A percentile compares a stretch with the other conserved stretches of the same genome.
Conservation (phyloP, 225 moss, liverwort and hornwort genomes). For the Pseudoscleropodium purum region DNA sequence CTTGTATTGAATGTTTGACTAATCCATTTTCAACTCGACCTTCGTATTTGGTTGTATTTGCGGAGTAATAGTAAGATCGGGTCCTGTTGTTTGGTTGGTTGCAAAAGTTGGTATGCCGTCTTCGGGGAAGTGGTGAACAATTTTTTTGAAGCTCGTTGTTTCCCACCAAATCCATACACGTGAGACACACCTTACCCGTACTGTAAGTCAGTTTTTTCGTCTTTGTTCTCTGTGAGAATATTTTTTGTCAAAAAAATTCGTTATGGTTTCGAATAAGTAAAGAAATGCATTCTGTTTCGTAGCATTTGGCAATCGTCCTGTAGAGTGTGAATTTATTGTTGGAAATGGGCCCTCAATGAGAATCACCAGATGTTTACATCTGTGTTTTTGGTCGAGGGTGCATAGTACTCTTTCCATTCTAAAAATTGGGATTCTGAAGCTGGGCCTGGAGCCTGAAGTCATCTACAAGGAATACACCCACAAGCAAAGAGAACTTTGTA, state of each 20-base stretch:
- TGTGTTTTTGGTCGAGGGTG: too few species aligned
- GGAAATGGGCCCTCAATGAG: not conserved
- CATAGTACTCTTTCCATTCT: not conserved
- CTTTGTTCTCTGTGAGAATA: too few species aligned
- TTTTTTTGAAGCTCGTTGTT: not conserved
- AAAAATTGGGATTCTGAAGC: not conserved
- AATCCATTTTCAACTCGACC: not conserved
- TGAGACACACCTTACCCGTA: not conserved
- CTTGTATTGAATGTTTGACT: not conserved
- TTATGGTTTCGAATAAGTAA: not conserved
- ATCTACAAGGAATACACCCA: not conserved
- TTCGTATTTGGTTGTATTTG: not conserved
- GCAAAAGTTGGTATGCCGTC: not conserved
- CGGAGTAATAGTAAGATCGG: not conserved
- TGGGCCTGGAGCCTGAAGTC: too few species aligned
- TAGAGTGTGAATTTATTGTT: not conserved
- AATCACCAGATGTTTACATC: not conserved
- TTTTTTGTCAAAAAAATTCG: not conserved
- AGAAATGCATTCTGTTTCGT: not conserved
- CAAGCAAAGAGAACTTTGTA: not conserved
- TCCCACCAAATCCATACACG: not conserved
- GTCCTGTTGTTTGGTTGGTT: not conserved
- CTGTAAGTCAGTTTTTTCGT: not conserved
- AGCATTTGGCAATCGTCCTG: not conserved
- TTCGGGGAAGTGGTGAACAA: not conserved